Conservation (phyloP, 129 eudicot species). For the Glebionis coronaria region DNA sequence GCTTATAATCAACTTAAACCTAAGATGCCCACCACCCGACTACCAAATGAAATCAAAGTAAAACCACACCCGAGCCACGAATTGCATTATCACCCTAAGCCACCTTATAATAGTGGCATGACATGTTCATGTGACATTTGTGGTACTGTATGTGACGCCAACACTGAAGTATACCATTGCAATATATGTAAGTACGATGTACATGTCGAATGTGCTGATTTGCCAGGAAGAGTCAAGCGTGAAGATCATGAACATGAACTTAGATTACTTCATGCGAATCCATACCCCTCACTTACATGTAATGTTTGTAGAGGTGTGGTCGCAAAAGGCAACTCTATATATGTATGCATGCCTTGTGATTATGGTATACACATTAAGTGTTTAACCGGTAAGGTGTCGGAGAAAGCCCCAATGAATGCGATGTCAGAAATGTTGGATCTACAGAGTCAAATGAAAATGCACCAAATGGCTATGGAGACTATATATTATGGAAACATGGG, state of each 20-base stretch:
- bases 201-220: constrained; percentile 18
- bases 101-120: not conserved
- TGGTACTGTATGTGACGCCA: constrained; percentile 9
- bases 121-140: constrained; percentile 16
- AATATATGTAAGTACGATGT: constrained; percentile 12
- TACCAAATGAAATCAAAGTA: constrained; percentile 2
- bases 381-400: not conserved
- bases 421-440: constrained; percentile 17
- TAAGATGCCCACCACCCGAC: not conserved
- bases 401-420: constrained; percentile 12
- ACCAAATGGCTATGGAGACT: constrained; percentile 14
- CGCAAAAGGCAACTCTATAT: constrained; percentile 20
- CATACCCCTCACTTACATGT: not conserved
- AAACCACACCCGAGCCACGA: constrained; percentile 19
- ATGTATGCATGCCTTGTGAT: constrained; percentile 21
- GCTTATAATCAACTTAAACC: constrained; percentile 5
- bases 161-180: constrained; percentile 7
- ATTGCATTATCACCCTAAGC: constrained; percentile 7
- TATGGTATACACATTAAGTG: constrained; percentile 29
- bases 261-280: constrained; percentile 22
- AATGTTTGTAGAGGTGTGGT: constrained; percentile 15
- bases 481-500: not conserved
- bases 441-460: constrained; percentile 11
- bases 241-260: constrained; percentile 18
- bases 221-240: constrained; percentile 5